Evolutionary conservation across 169 alveolate genomes (phyloP).

Genomic region (Cryptosporidium parvum): DNA sequence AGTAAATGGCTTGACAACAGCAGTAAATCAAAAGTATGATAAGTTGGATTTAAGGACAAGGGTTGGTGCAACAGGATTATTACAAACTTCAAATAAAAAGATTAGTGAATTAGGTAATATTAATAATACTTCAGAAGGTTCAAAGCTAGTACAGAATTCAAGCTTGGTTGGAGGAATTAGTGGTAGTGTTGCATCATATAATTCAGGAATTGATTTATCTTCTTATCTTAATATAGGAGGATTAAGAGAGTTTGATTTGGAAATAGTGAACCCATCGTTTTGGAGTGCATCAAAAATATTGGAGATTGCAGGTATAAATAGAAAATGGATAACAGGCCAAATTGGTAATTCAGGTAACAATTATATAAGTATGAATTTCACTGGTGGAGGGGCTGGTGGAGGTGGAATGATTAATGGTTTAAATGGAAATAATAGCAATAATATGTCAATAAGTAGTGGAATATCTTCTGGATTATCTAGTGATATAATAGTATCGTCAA

Average conservation of each 20-base stretch:
- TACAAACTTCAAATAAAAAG: not conserved
- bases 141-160: not conserved
- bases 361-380: not conserved
- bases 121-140: not conserved
- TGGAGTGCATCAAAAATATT: conserved; percentile 44
- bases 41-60: conserved; percentile 1
- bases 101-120: not conserved
- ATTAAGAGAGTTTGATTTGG: not conserved
- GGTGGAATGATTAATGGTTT: not conserved
- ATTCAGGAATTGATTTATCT: not conserved
- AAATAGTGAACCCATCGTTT: conserved; percentile 51
- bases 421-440: not conserved
- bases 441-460: not conserved
- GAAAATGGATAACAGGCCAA: conserved; percentile 68
- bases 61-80: not conserved
- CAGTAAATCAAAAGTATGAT: not conserved
- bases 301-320: conserved; percentile 52
- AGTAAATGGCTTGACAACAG: too few relatives aligned
- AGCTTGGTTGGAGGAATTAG: not conserved
- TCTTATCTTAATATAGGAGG: not conserved
- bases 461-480: conserved; percentile 4
- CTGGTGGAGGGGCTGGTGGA: not conserved
- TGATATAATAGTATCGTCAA: conserved; percentile 9
- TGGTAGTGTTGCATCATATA: not conserved
- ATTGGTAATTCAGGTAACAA: conserved; percentile 18